Evolutionary conservation across 2,329 filamentous ascomycete species (phyloP), one percentile per base, ranked within the genome.

Genomic region (Colletotrichum simmondsii): DNA sequence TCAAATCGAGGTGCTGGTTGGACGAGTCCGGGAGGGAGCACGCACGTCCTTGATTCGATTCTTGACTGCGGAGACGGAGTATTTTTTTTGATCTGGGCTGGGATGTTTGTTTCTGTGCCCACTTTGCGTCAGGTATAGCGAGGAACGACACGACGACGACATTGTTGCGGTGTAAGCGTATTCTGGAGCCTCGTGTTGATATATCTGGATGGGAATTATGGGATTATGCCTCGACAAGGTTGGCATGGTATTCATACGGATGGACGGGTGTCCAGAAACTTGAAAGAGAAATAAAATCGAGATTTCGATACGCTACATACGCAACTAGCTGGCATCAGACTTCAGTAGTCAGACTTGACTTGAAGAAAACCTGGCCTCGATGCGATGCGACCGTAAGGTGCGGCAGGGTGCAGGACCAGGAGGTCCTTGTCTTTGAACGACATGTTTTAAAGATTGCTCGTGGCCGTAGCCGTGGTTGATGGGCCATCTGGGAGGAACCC

Each of bases 61-160:
- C n/a, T n/a, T 68, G 32, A 57, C 37, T 72, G 58, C 69, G 65
- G 69, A 72, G 65, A 68, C 60, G 59, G 42, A 53, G 52, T 11
- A 19, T 35, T 52, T 52, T 63, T 63, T 56, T 52, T 37, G 28
- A 46, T 68, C 60, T 37, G 52, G 52, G 49, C 42, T 60, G 56
- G 66, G 71, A 30, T 65, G 32, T n/a, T 65, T 52, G 68, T 62
- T 62, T 62, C 53, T 70, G 54, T n/a, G 56, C 56, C 66, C 66
- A 73, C 66, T 61, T 24, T n/a, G 65, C 57, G 32, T 54, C 22
- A 42, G 62, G 49, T 54, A 32, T 5, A 24, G 30, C 57, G n/a
- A 59, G 22, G 10, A 35, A 49, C 64, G 26, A 58, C 11, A 54
- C 49, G 30, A 56, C 49, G 16, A 65, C 52, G 30, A 54, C 52